Conservation (phyloP, 768 basidiomycete genomes). For the Chalciporus pseudorubinellus region DNA sequence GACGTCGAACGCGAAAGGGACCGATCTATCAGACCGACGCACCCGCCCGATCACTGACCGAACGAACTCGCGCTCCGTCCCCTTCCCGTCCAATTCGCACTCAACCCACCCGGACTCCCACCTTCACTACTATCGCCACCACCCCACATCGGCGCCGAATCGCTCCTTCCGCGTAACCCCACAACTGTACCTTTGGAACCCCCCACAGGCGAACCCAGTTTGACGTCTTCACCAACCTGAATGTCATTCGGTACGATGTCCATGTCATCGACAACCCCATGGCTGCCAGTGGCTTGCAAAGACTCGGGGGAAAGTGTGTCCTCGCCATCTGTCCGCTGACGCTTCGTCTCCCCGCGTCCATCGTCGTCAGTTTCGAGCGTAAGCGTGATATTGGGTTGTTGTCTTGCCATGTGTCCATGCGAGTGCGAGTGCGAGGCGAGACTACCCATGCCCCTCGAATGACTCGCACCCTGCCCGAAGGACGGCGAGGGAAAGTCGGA, state of each 20-base stretch:
- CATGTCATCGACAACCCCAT: slow-evolving; percentile 24
- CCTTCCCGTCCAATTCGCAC: slow-evolving; percentile 28
- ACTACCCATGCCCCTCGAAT: slow-evolving; percentile 29
- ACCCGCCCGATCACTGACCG: slow-evolving; percentile 20
- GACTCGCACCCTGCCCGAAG: slow-evolving; percentile 9
- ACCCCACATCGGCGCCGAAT: slow-evolving; percentile 25
- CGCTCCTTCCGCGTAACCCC: slow-evolving; percentile 23
- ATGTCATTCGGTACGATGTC: slow-evolving; percentile 15
- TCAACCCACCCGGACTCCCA: slow-evolving; percentile 22
- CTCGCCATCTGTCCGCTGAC: slow-evolving; percentile 20
- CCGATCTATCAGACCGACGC: background rate
- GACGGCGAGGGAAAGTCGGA: slow-evolving; percentile 17
- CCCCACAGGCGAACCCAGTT: slow-evolving; percentile 22
- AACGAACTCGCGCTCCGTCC: slow-evolving; percentile 27
- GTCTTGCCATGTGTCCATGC: slow-evolving; percentile 22
- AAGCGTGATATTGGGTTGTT: slow-evolving; percentile 29
- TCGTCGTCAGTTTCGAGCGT: slow-evolving; percentile 26
- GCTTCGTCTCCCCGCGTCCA: slow-evolving; percentile 23
- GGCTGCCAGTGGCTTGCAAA: slow-evolving; percentile 6
- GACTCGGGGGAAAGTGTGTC: background rate
- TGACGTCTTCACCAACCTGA: slow-evolving; percentile 9
- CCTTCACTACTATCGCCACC: slow-evolving; percentile 13
- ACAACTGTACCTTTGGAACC: slow-evolving; percentile 7
- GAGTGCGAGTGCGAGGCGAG: slow-evolving; percentile 10
- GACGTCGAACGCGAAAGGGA: slow-evolving; percentile 24